Evolutionary conservation across 129 eudicot genomes (phyloP), one percentile per base, ranked within the genome.

Genomic region (Artemisia annua): DNA sequence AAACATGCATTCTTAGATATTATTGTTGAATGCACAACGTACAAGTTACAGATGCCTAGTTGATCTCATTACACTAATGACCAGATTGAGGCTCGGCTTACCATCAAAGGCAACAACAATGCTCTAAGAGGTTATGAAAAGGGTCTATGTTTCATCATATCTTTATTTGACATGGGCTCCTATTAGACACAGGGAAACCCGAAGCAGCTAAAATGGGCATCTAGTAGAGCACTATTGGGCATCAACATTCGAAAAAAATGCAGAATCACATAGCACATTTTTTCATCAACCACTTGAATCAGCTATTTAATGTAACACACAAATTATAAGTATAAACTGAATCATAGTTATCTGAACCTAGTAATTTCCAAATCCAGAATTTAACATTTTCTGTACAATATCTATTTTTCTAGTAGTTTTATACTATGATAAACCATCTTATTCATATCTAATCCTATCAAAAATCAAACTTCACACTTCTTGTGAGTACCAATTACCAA

Each of bases 351-450:
- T 39, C 9, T 39, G 59, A 58, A 12, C 67, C 24, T 59, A 6
- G 3, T 43, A 5, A 71, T 71, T 56, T 20, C 75, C 55, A 43
- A 56, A 71, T 71, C 53, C 20, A 69, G 20, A 70, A 70, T 2
- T 11, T 22, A 55, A 35, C 44, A 39, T n/a, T n/a, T n/a, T n/a
- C n/a, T n/a, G n/a, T n/a, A n/a, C n/a, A n/a, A n/a, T n/a, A n/a
- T n/a, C n/a, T n/a, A n/a, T n/a, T n/a, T n/a, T n/a, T n/a, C n/a
- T n/a, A n/a, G n/a, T n/a, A n/a, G n/a, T n/a, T n/a, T n/a, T n/a
- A n/a, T n/a, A n/a, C n/a, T n/a, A n/a, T n/a, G n/a, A n/a, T n/a
- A n/a, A n/a, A n/a, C n/a, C n/a, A n/a, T n/a, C n/a, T n/a, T n/a
- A n/a, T n/a, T n/a, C n/a, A n/a, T n/a, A n/a, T n/a, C n/a, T n/a